Evolutionary conservation across 2,329 filamentous ascomycete genomes (phyloP).

Genomic region (Arachnomyces sp.): DNA sequence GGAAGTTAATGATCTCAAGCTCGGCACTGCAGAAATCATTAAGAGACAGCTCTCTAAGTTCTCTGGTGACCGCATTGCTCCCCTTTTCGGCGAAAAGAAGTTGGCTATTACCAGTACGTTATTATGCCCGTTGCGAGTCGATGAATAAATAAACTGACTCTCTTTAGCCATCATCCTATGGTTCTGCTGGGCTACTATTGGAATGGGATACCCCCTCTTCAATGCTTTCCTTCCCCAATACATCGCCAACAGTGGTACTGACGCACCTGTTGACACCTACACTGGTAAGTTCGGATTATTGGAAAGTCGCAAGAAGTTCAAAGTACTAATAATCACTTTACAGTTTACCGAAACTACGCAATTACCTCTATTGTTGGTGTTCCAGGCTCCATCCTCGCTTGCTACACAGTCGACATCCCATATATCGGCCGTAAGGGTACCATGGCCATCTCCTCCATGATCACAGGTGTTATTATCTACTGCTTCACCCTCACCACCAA

Average conservation of each 20-base stretch:
- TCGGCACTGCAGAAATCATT: constrained; percentile 43
- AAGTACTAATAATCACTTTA: constrained; percentile 5
- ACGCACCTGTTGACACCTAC: constrained; percentile 26
- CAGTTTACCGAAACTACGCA: constrained; percentile 67
- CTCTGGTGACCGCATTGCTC: constrained; percentile 57
- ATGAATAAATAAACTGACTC: constrained; percentile 33
- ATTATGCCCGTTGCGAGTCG: neutral
- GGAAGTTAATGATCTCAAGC: constrained; percentile 30
- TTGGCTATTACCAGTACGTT: constrained; percentile 40
- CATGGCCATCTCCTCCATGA: constrained; percentile 44
- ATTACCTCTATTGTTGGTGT: constrained; percentile 71
- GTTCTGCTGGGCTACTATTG: constrained; percentile 76
- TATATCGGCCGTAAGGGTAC: constrained; percentile 52
- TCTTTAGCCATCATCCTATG: constrained; percentile 46
- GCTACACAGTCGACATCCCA: constrained; percentile 62
- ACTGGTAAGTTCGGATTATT: constrained; percentile 19
- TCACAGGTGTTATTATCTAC: constrained; percentile 48
- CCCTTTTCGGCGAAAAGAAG: constrained; percentile 48
- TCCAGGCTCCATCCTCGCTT: constrained; percentile 66
- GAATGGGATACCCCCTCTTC: constrained; percentile 81
- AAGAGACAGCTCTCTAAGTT: constrained; percentile 56
- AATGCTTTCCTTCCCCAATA: constrained; percentile 88
- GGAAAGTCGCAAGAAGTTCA: neutral
- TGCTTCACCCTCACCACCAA: constrained; percentile 45
- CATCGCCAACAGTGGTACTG: constrained; percentile 50